These are phyloP conservation scores for Aspergillus sp. DNA, from an alignment of 2,329 filamentous ascomycete genomes.

Conservation along the genomic window DNA sequence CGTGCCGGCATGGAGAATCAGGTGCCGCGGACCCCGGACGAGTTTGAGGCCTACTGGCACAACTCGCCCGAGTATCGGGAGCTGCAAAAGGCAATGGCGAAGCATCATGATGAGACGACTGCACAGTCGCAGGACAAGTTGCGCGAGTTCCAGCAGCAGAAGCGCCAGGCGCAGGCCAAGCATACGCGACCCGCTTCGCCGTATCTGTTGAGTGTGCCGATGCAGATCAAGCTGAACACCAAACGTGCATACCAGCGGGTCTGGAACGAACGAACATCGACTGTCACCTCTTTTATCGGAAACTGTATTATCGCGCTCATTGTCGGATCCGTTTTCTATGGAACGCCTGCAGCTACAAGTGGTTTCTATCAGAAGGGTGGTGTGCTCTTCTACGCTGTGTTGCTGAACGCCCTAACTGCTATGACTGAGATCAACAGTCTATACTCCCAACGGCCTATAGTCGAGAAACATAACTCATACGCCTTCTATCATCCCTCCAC, in stretches of 20 bases:
- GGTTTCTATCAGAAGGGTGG: constrained; percentile 76
- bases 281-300: constrained; percentile 59
- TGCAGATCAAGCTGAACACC: constrained; percentile 75
- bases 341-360: constrained; percentile 59
- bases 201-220: constrained; percentile 69
- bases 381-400: constrained; percentile 78
- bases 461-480: constrained; percentile 29
- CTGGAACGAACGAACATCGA: constrained; percentile 69
- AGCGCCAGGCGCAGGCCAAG: constrained; percentile 37
- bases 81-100: constrained; percentile 39
- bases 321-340: constrained; percentile 75
- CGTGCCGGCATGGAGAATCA: constrained; percentile 57
- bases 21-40: constrained; percentile 65
- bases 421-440: constrained; percentile 43
- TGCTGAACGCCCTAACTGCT: constrained; percentile 74
- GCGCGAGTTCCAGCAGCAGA: constrained; percentile 31
- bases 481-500: constrained; percentile 29
- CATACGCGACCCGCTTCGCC: constrained; percentile 64
- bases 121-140: constrained; percentile 30
- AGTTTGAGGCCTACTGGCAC: constrained; percentile 61
- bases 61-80: constrained; percentile 46
- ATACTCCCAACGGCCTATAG: constrained; percentile 21
- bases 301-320: constrained; percentile 74
- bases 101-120: constrained; percentile 28
- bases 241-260: constrained; percentile 76